These are phyloP conservation scores for Periglandula ipomoeae DNA, from an alignment of 2,329 filamentous ascomycete genomes.

Conservation along the genomic window DNA sequence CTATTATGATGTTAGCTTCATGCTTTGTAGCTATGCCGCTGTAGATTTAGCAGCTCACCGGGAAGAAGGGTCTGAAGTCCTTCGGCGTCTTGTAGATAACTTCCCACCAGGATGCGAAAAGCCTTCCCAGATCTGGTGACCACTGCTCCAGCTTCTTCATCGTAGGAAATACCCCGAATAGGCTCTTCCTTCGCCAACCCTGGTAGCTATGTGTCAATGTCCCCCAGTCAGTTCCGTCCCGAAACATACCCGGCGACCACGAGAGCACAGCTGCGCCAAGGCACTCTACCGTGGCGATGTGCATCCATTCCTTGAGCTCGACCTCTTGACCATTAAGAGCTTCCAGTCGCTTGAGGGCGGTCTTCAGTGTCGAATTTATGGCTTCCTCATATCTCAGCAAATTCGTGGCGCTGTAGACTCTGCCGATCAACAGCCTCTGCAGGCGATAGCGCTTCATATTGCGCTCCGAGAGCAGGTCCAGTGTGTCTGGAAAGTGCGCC, in stretches of 20 bases:
- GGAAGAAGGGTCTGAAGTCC: conserved; percentile 39
- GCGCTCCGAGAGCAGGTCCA: conserved; percentile 42
- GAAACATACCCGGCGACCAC: conserved; percentile 42
- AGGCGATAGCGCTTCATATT: conserved; percentile 36
- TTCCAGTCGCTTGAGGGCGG: conserved; percentile 26
- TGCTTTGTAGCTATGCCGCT: not conserved
- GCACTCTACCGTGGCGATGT: conserved; percentile 44
- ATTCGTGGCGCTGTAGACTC: conserved; percentile 34
- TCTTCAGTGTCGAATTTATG: conserved; percentile 31
- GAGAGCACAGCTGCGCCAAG: conserved; percentile 40
- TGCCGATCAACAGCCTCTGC: conserved; percentile 40
- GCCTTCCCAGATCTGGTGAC: conserved; percentile 25
- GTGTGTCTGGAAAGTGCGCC: conserved; percentile 30
- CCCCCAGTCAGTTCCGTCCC: conserved; percentile 33
- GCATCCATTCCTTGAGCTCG: conserved; percentile 47
- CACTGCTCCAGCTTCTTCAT: conserved; percentile 30
- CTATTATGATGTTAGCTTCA: conserved; percentile 13
- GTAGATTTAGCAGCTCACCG: conserved; percentile 24
- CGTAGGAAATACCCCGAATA: conserved; percentile 40
- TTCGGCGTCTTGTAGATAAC: conserved; percentile 34
- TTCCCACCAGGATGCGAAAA: conserved; percentile 34
- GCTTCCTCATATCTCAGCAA: conserved; percentile 31
- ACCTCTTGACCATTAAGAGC: conserved; percentile 28
- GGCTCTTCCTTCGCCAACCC: conserved; percentile 42
- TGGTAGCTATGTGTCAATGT: conserved; percentile 40